A percentile compares a stretch with the other conserved stretches of the same genome.
phyloP scores from a whole-genome alignment of 2,329 filamentous ascomycete species.

The Grosmannia huntii region DNA sequence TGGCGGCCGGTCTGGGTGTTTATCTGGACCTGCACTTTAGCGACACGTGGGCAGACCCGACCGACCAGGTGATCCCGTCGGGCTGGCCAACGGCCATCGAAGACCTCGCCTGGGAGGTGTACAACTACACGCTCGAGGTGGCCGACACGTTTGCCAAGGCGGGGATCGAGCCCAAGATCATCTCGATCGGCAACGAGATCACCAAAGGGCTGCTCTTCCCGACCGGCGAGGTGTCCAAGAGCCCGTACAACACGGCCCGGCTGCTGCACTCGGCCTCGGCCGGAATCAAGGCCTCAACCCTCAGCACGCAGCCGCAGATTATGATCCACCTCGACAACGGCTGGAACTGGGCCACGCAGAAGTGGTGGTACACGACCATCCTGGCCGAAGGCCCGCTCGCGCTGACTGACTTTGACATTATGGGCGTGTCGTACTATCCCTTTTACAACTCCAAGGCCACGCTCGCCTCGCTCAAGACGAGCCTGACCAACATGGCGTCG shows the following conservation, averaged over 20 bases:
- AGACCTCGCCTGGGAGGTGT: conserved; percentile 46
- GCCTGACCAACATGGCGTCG: conserved; percentile 44
- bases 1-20: conserved; percentile 47
- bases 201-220: conserved; percentile 54
- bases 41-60: conserved; percentile 61
- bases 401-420: conserved; percentile 51
- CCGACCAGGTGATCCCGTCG: conserved; percentile 46
- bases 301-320: conserved; percentile 30
- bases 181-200: conserved; percentile 66
- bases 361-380: conserved; percentile 45
- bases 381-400: conserved; percentile 21
- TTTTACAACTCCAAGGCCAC: conserved; percentile 52
- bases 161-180: conserved; percentile 35
- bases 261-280: conserved; percentile 52
- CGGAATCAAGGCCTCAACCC: conserved; percentile 53
- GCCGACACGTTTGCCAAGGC: conserved; percentile 46
- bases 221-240: conserved; percentile 45
- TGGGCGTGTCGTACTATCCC: conserved; percentile 63
- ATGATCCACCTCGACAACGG: conserved; percentile 67
- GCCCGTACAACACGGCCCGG: conserved; percentile 41
- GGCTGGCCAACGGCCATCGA: conserved; percentile 49
- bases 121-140: conserved; percentile 54
- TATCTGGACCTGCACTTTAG: conserved; percentile 53
- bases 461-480: conserved; percentile 40
- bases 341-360: conserved; percentile 56